phyloP scores from a whole-genome alignment of 73 alveolate species.

The Paramecium pentaurelia region DNA sequence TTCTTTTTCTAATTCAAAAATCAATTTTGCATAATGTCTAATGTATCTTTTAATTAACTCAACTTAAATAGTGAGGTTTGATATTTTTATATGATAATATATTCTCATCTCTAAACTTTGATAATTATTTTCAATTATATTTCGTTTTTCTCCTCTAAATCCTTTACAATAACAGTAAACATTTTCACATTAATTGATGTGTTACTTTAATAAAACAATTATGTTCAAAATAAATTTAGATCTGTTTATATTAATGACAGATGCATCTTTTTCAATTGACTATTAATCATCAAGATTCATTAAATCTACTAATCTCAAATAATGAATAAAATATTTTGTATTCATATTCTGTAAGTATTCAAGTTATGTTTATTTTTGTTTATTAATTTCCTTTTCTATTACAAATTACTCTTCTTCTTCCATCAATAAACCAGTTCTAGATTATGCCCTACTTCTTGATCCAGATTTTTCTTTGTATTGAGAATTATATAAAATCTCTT shows the following conservation, averaged over 20 bases:
- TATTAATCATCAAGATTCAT: neutral
- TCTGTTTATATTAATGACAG: neutral
- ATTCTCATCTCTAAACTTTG: neutral
- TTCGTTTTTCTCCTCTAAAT: slow-evolving; percentile 24
- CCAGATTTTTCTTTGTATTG: neutral
- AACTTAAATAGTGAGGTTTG: neutral
- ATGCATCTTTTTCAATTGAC: neutral
- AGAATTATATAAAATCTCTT: neutral
- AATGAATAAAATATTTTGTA: slow-evolving; percentile 1
- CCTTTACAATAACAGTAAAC: slow-evolving; percentile 50
- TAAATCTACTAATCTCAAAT: slow-evolving; percentile 33
- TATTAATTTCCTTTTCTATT: neutral
- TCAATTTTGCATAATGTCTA: slow-evolving; percentile 4
- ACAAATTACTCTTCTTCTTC: slow-evolving; percentile 13
- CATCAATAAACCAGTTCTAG: neutral
- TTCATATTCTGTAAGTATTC: neutral
- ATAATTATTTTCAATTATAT: neutral
- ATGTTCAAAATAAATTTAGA: neutral
- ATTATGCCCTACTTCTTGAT: neutral
- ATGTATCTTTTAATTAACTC: slow-evolving; percentile 36
- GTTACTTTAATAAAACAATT: neutral
- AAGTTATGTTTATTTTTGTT: neutral
- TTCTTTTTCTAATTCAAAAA: slow-evolving; percentile 18
- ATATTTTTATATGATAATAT: neutral
- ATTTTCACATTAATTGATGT: neutral